Evolutionary conservation across 352 stramenopile species (phyloP), one percentile per base, ranked within the genome.

Genomic region (Pseudoperonospora humuli): DNA sequence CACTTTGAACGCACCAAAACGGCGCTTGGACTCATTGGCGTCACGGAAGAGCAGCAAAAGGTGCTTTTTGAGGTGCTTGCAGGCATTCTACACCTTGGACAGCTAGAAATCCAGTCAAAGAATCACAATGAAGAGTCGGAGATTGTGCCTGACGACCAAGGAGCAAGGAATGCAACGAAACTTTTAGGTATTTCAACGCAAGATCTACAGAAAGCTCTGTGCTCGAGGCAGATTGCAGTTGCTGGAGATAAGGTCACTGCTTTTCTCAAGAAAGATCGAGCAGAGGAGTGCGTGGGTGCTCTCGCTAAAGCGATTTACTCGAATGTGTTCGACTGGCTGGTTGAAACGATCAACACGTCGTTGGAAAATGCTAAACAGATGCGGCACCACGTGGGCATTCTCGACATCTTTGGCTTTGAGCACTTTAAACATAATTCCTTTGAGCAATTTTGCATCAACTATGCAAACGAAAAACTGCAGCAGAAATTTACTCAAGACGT

Each of bases 271-370:
- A 87, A 93, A 11, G 87, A 85, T 21, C 84, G 93, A 46, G 95
- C 95, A 0, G 52, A 73, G 10, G 91, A 98, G 55, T 95, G 84
- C 34, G 70, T 93, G 9, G 94, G 98, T 57, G 92, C 93, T 5
- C 74, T 99, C 17, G 86, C 93, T 0, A 98, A 98, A 69, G 75
- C 95, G 28, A 86, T 97, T 29, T 99, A 98, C 62, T 93, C 85
- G 2, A 95, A 92, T 47, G 51, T 98, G 8, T 99, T 99, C 54
- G 70, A 97, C 45, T 98, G 94, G 94, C 66, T 99, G 11, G 93
- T 99, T 26, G 67, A 81, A 25, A 75, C 61, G 19, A 87, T 93
- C 54, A 93, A 93, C 41, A 58, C 48, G 7, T 95, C 80, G 11
- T 54, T 92, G 5, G 64, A 77, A 13, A 74, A 79, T 29, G 75